Percentiles rank a stretch among this genome's conserved stretches.
Conservation (phyloP, 371 early-diverging fungal species). For the Mucor sp. region DNA sequence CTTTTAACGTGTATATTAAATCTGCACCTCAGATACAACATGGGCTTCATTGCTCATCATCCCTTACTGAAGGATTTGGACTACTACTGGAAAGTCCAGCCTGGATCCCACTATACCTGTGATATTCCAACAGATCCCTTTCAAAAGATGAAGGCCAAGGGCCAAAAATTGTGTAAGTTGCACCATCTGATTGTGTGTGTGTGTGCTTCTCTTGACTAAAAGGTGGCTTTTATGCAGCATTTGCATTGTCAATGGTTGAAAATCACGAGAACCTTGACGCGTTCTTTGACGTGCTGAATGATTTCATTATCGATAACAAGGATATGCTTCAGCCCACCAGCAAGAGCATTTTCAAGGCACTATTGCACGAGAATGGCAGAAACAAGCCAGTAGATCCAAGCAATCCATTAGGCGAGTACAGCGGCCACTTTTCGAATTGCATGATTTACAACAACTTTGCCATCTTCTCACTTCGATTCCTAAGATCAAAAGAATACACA, state of each 20-base stretch:
- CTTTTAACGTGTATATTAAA: neutral
- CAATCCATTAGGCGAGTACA: conserved; percentile 40
- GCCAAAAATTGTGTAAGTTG: conserved; percentile 62
- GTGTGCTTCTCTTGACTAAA: neutral
- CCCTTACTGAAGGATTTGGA: conserved; percentile 38
- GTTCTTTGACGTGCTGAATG: conserved; percentile 36
- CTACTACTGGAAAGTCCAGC: conserved; percentile 47
- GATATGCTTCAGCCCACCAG: conserved; percentile 9
- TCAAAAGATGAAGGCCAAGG: conserved; percentile 26
- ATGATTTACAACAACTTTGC: conserved; percentile 70
- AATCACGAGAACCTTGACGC: conserved; percentile 77
- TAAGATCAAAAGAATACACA: conserved; percentile 59
- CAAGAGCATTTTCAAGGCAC: conserved; percentile 25
- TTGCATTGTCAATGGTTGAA: conserved; percentile 78
- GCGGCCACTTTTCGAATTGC: conserved; percentile 63
- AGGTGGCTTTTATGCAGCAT: conserved; percentile 24
- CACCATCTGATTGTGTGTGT: neutral
- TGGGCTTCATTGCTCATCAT: conserved; percentile 81
- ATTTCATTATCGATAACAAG: conserved; percentile 50
- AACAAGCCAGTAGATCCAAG: neutral
- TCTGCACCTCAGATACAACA: conserved; percentile 60
- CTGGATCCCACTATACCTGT: conserved; percentile 38
- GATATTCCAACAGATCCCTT: conserved; percentile 41
- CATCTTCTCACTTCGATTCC: conserved; percentile 35
- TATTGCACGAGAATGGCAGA: conserved; percentile 12